These are phyloP conservation scores for Epichloe glyceriae DNA, from an alignment of 2,329 filamentous ascomycete genomes.

Conservation along the genomic window DNA sequence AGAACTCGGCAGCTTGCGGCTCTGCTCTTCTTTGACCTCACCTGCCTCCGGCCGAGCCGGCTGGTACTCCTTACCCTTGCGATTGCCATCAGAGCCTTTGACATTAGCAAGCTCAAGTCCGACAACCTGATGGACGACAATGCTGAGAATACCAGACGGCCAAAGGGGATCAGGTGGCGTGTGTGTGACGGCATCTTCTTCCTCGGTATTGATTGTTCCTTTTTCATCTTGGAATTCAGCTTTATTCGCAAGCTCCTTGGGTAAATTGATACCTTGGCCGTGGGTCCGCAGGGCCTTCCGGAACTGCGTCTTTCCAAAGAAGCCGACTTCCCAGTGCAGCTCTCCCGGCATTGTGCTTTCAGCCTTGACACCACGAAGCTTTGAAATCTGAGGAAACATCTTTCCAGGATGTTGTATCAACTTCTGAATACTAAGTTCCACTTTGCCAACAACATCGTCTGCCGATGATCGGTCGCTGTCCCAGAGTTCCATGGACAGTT, in stretches of 20 bases:
- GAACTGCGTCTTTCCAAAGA: constrained; percentile 84
- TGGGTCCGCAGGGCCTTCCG: constrained; percentile 73
- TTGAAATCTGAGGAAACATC: constrained; percentile 84
- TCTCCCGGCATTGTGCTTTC: constrained; percentile 85
- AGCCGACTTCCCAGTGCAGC: constrained; percentile 92
- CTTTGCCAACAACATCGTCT: constrained; percentile 89
- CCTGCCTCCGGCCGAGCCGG: constrained; percentile 71
- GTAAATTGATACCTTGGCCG: constrained; percentile 68
- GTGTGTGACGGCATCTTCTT: constrained; percentile 75
- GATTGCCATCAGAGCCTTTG: constrained; percentile 69
- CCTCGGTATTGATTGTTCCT: constrained; percentile 53
- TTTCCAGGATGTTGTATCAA: constrained; percentile 84
- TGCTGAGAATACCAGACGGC: constrained; percentile 78
- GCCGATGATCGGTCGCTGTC: constrained; percentile 86
- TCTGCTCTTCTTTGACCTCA: constrained; percentile 74
- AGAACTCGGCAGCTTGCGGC: constrained; percentile 68
- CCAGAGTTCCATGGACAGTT: constrained; percentile 88
- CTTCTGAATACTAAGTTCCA: constrained; percentile 87
- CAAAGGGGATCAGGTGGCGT: constrained; percentile 93
- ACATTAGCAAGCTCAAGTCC: constrained; percentile 87
- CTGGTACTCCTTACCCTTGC: constrained; percentile 77
- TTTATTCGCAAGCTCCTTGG: constrained; percentile 58
- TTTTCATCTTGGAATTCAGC: constrained; percentile 76
- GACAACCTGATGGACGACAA: constrained; percentile 89
- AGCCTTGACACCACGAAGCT: constrained; percentile 68